Evolutionary conservation across 2,329 filamentous ascomycete genomes (phyloP), one percentile per base, ranked within the genome.

Genomic region (Sphaerostilbella broomeana): DNA sequence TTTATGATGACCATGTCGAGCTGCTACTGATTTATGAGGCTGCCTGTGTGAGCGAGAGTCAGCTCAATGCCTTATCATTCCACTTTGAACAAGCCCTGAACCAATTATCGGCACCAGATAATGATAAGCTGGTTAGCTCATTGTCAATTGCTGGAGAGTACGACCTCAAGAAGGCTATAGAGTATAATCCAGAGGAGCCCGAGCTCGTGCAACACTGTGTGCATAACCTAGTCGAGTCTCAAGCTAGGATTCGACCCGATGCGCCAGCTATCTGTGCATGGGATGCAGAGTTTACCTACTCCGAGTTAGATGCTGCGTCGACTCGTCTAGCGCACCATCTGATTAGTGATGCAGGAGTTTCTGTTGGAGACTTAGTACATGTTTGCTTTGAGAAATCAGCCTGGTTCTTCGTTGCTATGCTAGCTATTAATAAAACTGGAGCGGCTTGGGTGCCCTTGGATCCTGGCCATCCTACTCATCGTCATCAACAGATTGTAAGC

Each of bases 341-440:
- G 29, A 7, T 43, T 30, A 18, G 12, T n/a, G 15, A 13, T 8
- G n/a, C 19, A 12, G 35, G 19, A 49, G 53, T 19, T 45, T 64
- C 18, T 22, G 35, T 4, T 44, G 47, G 4, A 54, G 31, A 43
- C 51, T 13, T 34, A 0, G 42, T 49, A 4, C 45, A 46, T 3
- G 21, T 47, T 3, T 49, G 36, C 32, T 47, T 47, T 3, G 47
- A 49, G 27, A 49, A 56, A 40, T 53, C 42, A 7, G 11, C 35
- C 17, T 50, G 45, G 47, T 43, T 48, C 12, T 24, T 48, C 2
- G 45, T 56, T 2, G 48, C 50, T 1, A 51, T 55, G 15, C 24
- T 58, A 3, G 55, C 40, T 10, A 44, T 58, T 16, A 44, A 58
- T 19, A 55, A 56, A 29, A 45, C 51, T 11, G 58, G 56, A 5